Evolutionary conservation across 2,329 filamentous ascomycete genomes (phyloP), one percentile per base, ranked within the genome.

Genomic region (Trichoderma endophyticum): DNA sequence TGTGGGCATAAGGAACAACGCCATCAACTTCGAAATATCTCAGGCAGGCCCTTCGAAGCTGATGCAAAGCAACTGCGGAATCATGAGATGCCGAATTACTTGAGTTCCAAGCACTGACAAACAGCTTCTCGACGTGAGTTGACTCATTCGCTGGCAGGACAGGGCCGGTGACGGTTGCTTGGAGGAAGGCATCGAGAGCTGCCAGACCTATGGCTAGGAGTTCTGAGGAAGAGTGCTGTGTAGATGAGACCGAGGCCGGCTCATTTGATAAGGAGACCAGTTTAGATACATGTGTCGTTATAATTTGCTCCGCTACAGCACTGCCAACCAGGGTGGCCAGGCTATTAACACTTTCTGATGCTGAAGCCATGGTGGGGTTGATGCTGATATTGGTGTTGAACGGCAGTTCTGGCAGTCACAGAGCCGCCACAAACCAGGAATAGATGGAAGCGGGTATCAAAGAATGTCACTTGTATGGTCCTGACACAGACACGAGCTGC

Each of bases 101-200:
- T 1, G 72, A 72, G 15, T 72, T 71, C 73, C 82, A 84, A 4
- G 86, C 79, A 32, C 82, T 81, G n/a, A 82, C 76, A 69, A 87
- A 83, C 4, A 81, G 75, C 1, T 74, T 73, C 36, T 82, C 79
- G n/a, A 86, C 70, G 3, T 76, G 67, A 36, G 72, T 56, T 56
- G 75, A 66, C 51, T 76, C 71, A 12, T 73, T 61, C 18, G 71
- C 73, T 0, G 81, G 76, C n/a, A 97, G 84, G 0, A 94, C 91
- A 1, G 95, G 95, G 0, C 95, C 95, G 4, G 95, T 97, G 69
- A 97, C 92, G 79, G 94, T 97, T 1, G 90, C 90, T 80, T 98
- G 95, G 18, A 97, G 82, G 79, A 97, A 98, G 12, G 91, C 89
- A 77, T 93, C 88, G 12, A 97, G 85, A 2, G 81, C 79, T 54